Percentiles rank a stretch among this genome's conserved stretches.
phyloP scores from a whole-genome alignment of 306 rosid genomes.

The Betula pendula region DNA sequence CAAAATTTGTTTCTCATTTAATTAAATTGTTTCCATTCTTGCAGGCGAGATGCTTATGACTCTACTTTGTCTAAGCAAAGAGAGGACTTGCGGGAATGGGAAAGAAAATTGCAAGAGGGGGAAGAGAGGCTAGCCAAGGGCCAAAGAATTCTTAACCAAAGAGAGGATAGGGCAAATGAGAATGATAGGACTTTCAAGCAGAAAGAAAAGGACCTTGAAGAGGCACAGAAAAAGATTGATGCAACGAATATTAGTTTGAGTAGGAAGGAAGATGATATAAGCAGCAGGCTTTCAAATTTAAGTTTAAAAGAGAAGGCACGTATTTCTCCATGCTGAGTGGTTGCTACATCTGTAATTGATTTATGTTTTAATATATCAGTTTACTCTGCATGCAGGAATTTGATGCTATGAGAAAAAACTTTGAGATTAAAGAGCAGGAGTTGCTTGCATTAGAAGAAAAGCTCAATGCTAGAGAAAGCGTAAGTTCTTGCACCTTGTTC shows the following conservation, averaged over 20 bases:
- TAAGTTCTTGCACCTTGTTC: slow-evolving; percentile 38
- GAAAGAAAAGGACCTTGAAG: slow-evolving; percentile 87
- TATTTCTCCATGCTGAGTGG: slow-evolving; percentile 15
- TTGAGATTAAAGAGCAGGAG: slow-evolving; percentile 78
- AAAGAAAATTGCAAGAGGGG: slow-evolving; percentile 84
- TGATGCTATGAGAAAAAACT: slow-evolving; percentile 50
- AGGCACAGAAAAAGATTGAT: slow-evolving; percentile 78
- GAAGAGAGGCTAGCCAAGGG: slow-evolving; percentile 89
- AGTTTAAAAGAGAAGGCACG: slow-evolving; percentile 76
- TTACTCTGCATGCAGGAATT: slow-evolving; percentile 62
- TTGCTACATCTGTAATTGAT: background rate
- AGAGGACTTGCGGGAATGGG: slow-evolving; percentile 94
- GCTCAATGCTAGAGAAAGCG: slow-evolving; percentile 73
- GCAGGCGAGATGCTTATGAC: slow-evolving; percentile 74
- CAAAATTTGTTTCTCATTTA: slow-evolving; percentile 6
- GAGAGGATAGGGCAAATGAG: slow-evolving; percentile 93
- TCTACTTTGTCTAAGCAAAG: slow-evolving; percentile 68
- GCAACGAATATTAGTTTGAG: slow-evolving; percentile 54
- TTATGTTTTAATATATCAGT: slow-evolving; percentile 25
- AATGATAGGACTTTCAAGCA: slow-evolving; percentile 66
- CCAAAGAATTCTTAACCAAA: slow-evolving; percentile 81
- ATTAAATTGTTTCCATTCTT: slow-evolving; percentile 23
- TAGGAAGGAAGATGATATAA: slow-evolving; percentile 77
- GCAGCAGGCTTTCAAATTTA: slow-evolving; percentile 63
- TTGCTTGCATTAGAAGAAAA: slow-evolving; percentile 67